These are phyloP conservation scores for Pharnaceum exiguum DNA, from an alignment of 148 eudicot species.

Conservation along the genomic window DNA sequence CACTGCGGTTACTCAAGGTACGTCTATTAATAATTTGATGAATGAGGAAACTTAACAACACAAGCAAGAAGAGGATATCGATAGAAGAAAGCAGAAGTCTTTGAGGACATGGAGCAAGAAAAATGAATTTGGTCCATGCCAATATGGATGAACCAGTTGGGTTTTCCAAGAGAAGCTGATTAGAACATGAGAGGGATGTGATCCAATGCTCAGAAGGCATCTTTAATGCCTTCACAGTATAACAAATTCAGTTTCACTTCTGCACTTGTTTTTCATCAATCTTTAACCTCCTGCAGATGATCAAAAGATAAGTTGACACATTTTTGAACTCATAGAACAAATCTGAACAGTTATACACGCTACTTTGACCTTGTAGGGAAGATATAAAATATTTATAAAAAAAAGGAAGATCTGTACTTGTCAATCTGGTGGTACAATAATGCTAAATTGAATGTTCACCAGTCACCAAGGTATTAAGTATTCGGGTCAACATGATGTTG, in stretches of 20 bases:
- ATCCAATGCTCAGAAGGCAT: conserved; percentile 72
- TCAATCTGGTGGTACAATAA: no score
- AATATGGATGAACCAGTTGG: conserved; percentile 28
- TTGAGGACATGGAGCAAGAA: conserved; percentile 88
- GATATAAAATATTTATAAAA: no score
- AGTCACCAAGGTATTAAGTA: no score
- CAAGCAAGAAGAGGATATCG: conserved; percentile 53
- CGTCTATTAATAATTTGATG: conserved; percentile 42
- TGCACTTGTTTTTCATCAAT: neutral
- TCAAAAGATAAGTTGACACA: neutral
- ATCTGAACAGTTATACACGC: no score
- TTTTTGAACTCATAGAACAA: no score
- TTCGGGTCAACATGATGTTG: no score
- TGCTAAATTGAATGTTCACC: no score
- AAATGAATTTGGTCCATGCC: conserved; percentile 62
- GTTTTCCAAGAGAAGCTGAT: conserved; percentile 18
- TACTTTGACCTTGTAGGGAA: no score
- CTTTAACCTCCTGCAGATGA: neutral
- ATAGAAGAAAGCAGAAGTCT: conserved; percentile 50
- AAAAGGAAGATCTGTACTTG: no score
- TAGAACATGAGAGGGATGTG: conserved; percentile 63
- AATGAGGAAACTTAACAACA: conserved; percentile 35
- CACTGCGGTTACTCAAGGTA: conserved; percentile 14
- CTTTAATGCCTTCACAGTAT: conserved; percentile 6
- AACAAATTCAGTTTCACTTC: neutral